Evolutionary conservation across 1,284 basidiomycete species (phyloP).

Genomic region (Athelia psychrophila): DNA sequence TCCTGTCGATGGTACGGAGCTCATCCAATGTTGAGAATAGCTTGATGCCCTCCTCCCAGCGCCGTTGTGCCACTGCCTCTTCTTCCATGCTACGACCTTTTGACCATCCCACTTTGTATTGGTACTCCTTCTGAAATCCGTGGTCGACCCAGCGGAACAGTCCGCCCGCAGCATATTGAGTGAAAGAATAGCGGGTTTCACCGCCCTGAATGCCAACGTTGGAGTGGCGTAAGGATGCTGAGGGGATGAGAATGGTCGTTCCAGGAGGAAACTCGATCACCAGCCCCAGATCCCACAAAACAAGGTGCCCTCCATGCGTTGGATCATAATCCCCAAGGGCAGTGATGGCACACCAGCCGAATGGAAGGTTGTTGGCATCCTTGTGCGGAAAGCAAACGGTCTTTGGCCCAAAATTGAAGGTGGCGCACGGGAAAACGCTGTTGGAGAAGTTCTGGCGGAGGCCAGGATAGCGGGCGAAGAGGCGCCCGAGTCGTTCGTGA

Average conservation of each 20-base stretch:
- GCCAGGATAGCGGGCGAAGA: neutral
- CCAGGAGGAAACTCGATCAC: conserved; percentile 7
- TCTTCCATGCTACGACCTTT: neutral
- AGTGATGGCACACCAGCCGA: conserved; percentile 8
- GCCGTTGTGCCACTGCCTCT: too few relatives aligned
- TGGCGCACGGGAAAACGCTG: conserved; percentile 2
- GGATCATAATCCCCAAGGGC: conserved; percentile 3
- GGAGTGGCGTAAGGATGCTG: conserved; percentile 2
- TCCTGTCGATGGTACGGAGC: too few relatives aligned
- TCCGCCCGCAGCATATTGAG: neutral
- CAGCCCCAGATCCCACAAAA: conserved; percentile 4
- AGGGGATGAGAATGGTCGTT: conserved; percentile 7
- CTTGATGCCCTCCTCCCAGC: too few relatives aligned
- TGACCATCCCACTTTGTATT: neutral
- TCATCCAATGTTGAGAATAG: too few relatives aligned
- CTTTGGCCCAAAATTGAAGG: conserved; percentile 8
- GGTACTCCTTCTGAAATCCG: neutral
- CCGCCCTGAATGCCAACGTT: conserved; percentile 4
- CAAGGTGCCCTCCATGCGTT: conserved; percentile 5
- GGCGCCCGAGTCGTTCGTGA: neutral
- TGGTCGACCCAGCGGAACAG: neutral
- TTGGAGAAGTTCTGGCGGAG: conserved; percentile 2
- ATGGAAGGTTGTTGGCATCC: conserved; percentile 8
- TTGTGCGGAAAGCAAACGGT: conserved; percentile 5
- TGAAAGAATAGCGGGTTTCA: conserved; percentile 2